Evolutionary conservation across 805 yeast genomes (phyloP), one percentile per base, ranked within the genome.

Genomic region (Candida glaebosa): DNA sequence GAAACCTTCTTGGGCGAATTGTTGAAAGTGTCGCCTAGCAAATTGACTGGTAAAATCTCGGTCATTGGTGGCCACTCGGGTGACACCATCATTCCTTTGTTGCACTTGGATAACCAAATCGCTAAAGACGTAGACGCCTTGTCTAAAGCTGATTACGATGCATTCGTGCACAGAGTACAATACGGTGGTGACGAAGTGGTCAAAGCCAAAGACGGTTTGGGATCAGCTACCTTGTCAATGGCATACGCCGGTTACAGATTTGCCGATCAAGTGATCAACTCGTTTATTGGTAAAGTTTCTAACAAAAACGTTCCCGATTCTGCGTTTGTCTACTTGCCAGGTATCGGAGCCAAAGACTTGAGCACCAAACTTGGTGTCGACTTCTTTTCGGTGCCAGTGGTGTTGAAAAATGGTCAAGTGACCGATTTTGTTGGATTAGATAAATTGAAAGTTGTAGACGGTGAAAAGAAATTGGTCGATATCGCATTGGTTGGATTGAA

Each of bases 121-220:
- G 34, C 53, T 20, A 43, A 39, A 16, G 49, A 52, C 33, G 55
- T 47, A 2, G 12, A 22, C 4, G 30, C 28, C 5, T 50, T 55
- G 18, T 39, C 42, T 32, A 31, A 43, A 18, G 26, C 44, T 20
- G 42, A 47, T 9, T 58, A 58, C 42, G 50, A 57, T 10, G 52
- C 53, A 26, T 67, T 70, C 52, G 53, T 69, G 43, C 57, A 67
- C 54, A 58, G 76, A 48, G 76, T 70, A 30, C 76, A 69, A 52
- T 70, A 63, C 47, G 96, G 95, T 47, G 98, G 98, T 60, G 98
- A 90, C 62, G 97, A 91, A 67, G 96, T 90, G 37, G 98, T 90
- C 49, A 75, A 85, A 70, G 97, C 97, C 42, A 90, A 90, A 73
- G 84, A 87, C 55, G 97, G 97, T 49, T 82, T 82, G 39, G 97